phyloP scores from a whole-genome alignment of 805 yeast species.

The Saturnispora saitoi region DNA sequence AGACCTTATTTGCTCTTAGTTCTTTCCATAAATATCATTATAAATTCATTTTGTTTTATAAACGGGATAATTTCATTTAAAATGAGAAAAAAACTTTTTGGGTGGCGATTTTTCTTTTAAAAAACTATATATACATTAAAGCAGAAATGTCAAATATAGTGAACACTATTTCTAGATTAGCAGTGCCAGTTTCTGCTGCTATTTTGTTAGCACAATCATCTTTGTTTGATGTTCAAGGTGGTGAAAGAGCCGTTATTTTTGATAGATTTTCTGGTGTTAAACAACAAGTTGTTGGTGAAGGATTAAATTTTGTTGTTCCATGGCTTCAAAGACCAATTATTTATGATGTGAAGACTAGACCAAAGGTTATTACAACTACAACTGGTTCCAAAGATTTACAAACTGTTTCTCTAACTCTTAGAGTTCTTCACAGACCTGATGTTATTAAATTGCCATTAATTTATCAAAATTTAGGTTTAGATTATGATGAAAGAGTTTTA shows the following conservation, averaged over 20 bases:
- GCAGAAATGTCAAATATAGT: conserved; percentile 33
- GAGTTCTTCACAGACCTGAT: conserved; percentile 93
- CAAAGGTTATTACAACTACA: conserved; percentile 85
- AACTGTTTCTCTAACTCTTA: conserved; percentile 84
- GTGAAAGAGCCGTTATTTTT: conserved; percentile 90
- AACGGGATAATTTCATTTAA: too few relatives aligned
- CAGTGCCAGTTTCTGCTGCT: conserved; percentile 64
- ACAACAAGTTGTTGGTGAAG: conserved; percentile 86
- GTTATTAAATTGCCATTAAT: conserved; percentile 73
- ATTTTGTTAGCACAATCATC: conserved; percentile 70
- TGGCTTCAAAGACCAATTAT: conserved; percentile 91
- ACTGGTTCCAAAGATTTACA: conserved; percentile 97
- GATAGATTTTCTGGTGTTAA: conserved; percentile 88
- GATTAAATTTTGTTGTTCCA: conserved; percentile 90
- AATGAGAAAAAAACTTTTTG: background rate
- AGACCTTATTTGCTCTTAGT: too few relatives aligned
- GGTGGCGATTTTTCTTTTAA: background rate
- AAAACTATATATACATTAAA: background rate
- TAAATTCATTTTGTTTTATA: too few relatives aligned
- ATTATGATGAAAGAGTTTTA: conserved; percentile 93
- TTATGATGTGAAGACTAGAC: conserved; percentile 91
- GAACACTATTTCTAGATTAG: conserved; percentile 39
- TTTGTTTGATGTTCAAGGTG: conserved; percentile 92
- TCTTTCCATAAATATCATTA: too few relatives aligned
- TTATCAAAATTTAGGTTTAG: conserved; percentile 85